These are phyloP conservation scores for Beauveria australis DNA, from an alignment of 2,329 filamentous ascomycete species.

Conservation along the genomic window DNA sequence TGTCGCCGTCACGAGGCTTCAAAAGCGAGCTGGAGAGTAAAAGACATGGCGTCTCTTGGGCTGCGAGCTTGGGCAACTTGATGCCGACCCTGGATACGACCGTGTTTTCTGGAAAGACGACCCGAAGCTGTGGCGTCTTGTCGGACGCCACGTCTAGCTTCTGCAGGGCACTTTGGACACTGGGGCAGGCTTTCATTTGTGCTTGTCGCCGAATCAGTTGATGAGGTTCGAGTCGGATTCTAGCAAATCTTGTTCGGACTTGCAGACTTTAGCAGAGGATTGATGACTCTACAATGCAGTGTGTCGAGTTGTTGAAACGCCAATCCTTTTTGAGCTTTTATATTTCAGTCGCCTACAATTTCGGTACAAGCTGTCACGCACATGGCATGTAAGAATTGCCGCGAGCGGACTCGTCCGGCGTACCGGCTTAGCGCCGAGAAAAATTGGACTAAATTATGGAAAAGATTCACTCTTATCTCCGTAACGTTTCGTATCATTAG, in stretches of 20 bases:
- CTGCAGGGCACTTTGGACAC: background rate
- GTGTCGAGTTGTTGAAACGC: too few relatives aligned
- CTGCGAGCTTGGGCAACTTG: background rate
- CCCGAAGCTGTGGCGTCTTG: background rate
- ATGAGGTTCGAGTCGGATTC: background rate
- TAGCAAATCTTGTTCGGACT: background rate
- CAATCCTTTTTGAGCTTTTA: too few relatives aligned
- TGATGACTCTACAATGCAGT: too few relatives aligned
- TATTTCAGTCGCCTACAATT: too few relatives aligned
- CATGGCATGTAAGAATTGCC: background rate
- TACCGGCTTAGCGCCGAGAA: background rate
- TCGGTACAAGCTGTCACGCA: background rate
- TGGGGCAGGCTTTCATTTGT: slow-evolving; percentile 1
- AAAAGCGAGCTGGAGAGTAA: background rate
- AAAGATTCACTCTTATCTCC: background rate
- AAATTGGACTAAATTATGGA: background rate
- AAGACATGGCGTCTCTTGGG: background rate
- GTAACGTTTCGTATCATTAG: background rate
- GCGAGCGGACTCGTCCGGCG: background rate
- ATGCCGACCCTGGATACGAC: background rate
- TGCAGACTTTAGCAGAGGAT: background rate
- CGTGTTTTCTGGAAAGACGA: background rate
- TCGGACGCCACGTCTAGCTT: background rate
- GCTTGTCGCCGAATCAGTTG: background rate
- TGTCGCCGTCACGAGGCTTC: background rate